Evolutionary conservation across 2,329 filamentous ascomycete species (phyloP).

Genomic region (Colletotrichum noveboracense): DNA sequence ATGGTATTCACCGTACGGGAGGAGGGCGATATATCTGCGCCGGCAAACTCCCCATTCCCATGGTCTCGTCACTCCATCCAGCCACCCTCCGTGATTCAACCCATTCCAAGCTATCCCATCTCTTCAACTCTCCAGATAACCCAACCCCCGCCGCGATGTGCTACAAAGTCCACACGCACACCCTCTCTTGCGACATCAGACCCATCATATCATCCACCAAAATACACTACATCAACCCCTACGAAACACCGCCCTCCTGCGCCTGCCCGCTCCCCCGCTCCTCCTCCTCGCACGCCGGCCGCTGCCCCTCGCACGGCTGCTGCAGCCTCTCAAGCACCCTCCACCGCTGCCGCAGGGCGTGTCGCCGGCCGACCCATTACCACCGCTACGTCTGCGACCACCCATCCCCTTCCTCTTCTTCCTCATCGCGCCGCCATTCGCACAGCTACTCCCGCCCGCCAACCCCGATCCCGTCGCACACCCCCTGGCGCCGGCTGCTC

Average conservation of each 20-base stretch:
- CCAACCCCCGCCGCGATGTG: constrained; percentile 2
- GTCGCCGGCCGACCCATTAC: not conserved
- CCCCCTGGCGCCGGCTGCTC: not conserved
- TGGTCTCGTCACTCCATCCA: not conserved
- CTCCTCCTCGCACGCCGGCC: not conserved
- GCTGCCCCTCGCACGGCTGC: constrained; percentile 31
- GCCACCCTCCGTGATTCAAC: not conserved
- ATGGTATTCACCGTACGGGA: not conserved
- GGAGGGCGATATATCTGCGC: fast-evolving
- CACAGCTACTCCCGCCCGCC: constrained; percentile 1
- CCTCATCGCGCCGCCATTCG: constrained; percentile 24
- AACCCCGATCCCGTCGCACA: not conserved
- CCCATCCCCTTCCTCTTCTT: too few species aligned
- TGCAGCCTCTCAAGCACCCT: constrained; percentile 25
- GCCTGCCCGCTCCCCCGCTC: constrained; percentile 13
- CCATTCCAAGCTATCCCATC: fast-evolving
- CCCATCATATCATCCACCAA: constrained; percentile 29
- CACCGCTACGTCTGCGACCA: not conserved
- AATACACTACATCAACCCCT: constrained; percentile 27
- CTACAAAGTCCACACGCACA: constrained; percentile 29
- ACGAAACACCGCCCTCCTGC: constrained; percentile 25
- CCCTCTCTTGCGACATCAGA: constrained; percentile 31
- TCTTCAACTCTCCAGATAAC: fast-evolving
- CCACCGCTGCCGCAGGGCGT: constrained; percentile 20
- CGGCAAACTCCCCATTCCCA: not conserved